Evolutionary conservation across 306 rosid genomes (phyloP), one percentile per base, ranked within the genome.

Genomic region (Ochetophila trinervis): DNA sequence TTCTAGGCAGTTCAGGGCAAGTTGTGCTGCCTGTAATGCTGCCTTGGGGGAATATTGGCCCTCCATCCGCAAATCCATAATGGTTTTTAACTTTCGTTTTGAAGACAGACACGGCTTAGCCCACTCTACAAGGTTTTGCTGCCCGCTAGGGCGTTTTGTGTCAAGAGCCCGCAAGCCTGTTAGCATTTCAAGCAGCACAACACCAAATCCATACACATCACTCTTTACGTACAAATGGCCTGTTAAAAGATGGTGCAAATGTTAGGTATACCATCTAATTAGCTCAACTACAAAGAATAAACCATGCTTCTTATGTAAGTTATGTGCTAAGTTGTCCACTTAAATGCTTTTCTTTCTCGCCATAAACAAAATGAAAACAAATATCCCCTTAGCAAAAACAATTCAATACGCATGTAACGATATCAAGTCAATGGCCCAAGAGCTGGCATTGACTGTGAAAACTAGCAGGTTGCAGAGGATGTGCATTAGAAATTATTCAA

Each of bases 181-280:
- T 67, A 93, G 70, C 72, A 93, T 64, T 76, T 93, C 96, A 4
- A 93, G 96, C 66, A 87, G 76, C 64, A 93, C 91, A 8, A 89
- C 98, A 14, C 98, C 98, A 34, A 87, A 93, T 4, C 96, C 96
- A 36, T 89, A 93, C 15, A 93, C 96, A 30, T 93, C 97, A 57
- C 98, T 93, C 69, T 89, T 89, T 14, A 89, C 91, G 37, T 87
- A 89, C 67, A 93, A 79, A 79, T 89, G 97, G 1, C 98, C 98
- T 93, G 88, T 80, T 69, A 3, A 72, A 62, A 12, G 20, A 62
- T 32, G 7, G 20, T 19, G 30, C 36, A 55, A 54, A 57, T 55
- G 61, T 62, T 37, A 77, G 42, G 23, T 47, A 44, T 40, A 53
- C 3, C 50, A 74, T 68, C 27, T 5, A 30, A 10, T 72, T 51